Conservation (phyloP, 1,284 basidiomycete species). For the Salmacisia buchloeana region DNA sequence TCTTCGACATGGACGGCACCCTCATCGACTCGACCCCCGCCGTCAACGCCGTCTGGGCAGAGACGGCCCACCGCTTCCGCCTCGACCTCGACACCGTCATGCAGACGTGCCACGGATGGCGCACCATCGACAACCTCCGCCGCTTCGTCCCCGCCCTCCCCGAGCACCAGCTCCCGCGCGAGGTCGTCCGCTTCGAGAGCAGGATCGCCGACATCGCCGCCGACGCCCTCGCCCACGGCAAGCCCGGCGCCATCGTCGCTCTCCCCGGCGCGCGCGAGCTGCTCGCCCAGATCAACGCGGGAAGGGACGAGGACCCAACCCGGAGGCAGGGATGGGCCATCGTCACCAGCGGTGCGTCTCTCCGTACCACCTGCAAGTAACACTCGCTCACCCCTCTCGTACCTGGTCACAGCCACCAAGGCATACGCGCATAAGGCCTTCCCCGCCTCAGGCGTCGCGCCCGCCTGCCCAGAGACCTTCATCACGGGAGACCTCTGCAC, state of each 20-base stretch:
- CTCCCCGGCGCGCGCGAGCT: conserved; percentile 44
- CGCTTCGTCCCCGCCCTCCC: conserved; percentile 40
- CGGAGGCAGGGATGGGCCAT: conserved; percentile 47
- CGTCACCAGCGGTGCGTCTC: conserved; percentile 28
- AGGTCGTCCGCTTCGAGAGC: conserved; percentile 41
- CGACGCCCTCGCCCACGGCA: conserved; percentile 15
- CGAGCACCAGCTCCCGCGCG: conserved; percentile 27
- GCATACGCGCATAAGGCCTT: conserved; percentile 46
- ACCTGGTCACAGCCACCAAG: conserved; percentile 33
- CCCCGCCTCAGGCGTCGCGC: conserved; percentile 24
- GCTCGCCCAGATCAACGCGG: conserved; percentile 31
- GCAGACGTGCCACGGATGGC: conserved; percentile 35
- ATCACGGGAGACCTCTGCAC: conserved; percentile 43
- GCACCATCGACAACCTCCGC: conserved; percentile 45
- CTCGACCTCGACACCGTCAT: conserved; percentile 44
- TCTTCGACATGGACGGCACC: conserved; percentile 51
- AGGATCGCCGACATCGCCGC: conserved; percentile 43
- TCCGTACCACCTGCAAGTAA: not conserved
- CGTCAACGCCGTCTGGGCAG: conserved; percentile 44
- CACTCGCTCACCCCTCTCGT: not conserved
- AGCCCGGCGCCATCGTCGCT: conserved; percentile 42
- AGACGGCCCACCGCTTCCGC: conserved; percentile 38
- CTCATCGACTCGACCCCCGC: conserved; percentile 48
- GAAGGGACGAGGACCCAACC: conserved; percentile 15
- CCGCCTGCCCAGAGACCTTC: conserved; percentile 31